Conservation (phyloP, 140 eudicot genomes). For the Oenanthe javanica region DNA sequence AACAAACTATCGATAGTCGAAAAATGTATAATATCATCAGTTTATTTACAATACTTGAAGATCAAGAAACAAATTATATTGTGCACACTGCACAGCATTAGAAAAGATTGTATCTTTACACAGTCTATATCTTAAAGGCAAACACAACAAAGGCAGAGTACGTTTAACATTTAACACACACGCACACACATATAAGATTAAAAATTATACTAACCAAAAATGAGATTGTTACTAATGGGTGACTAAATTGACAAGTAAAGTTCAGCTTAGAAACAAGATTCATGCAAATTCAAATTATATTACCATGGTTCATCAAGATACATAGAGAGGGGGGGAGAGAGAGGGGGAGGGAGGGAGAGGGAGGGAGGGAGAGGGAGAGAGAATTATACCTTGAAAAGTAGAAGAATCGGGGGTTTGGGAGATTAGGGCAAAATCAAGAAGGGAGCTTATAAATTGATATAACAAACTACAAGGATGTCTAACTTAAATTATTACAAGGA, state of each 20-base stretch:
- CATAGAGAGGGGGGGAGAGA: background rate
- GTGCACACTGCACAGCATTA: background rate
- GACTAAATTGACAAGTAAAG: background rate
- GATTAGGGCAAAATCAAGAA: constrained; percentile 6
- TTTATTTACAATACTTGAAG: background rate
- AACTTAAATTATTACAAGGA: background rate
- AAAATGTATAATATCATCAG: background rate
- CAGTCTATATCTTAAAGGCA: too few species aligned
- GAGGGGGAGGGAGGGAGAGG: background rate
- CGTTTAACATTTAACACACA: background rate
- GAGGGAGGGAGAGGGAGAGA: background rate
- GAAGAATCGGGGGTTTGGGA: background rate
- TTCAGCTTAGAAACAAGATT: background rate
- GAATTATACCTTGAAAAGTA: background rate
- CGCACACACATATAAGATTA: too few species aligned
- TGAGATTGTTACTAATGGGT: background rate
- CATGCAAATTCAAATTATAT: background rate
- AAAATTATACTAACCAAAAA: background rate
- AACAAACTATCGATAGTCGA: background rate
- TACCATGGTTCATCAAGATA: background rate
- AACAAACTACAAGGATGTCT: background rate
- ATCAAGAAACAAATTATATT: background rate
- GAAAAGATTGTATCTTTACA: background rate
- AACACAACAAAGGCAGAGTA: background rate
- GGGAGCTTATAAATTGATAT: background rate